phyloP scores from a whole-genome alignment of 2,329 filamentous ascomycete genomes.

The Alternaria metachromatica region DNA sequence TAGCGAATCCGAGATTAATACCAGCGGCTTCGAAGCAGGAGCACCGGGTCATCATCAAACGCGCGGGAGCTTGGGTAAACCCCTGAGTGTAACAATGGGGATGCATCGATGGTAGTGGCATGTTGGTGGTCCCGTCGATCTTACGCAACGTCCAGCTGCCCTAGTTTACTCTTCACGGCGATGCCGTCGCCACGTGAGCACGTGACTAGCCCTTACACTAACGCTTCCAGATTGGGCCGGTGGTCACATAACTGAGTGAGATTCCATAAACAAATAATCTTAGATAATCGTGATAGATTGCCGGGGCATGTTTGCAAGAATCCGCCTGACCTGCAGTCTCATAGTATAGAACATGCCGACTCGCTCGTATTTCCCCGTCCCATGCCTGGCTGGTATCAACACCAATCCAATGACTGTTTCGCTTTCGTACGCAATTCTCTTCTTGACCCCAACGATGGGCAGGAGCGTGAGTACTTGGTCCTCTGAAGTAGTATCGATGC shows the following conservation, averaged over 20 bases:
- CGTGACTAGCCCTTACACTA: conserved; percentile 2
- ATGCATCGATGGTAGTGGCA: background rate
- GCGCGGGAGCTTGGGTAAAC: background rate
- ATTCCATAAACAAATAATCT: background rate
- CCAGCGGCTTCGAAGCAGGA: background rate
- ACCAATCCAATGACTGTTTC: conserved; percentile 3
- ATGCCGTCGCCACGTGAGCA: conserved; percentile 9
- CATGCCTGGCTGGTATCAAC: background rate
- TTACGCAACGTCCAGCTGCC: background rate
- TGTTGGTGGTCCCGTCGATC: background rate
- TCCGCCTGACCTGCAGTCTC: background rate
- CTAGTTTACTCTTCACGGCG: background rate
- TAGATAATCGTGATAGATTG: background rate
- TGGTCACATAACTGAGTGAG: background rate
- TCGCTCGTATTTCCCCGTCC: background rate
- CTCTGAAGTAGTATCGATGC: background rate
- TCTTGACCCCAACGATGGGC: background rate
- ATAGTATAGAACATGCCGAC: conserved; percentile 1
- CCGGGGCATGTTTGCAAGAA: conserved; percentile 9
- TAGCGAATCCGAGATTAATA: background rate
- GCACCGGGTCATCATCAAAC: background rate
- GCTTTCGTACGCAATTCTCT: background rate
- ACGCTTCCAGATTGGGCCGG: background rate
- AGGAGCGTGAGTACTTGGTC: background rate
- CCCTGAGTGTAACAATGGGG: background rate